Base-by-base conservation (phyloP, 345 rosid genomes). In the Conringia planisiliqua region DNA sequence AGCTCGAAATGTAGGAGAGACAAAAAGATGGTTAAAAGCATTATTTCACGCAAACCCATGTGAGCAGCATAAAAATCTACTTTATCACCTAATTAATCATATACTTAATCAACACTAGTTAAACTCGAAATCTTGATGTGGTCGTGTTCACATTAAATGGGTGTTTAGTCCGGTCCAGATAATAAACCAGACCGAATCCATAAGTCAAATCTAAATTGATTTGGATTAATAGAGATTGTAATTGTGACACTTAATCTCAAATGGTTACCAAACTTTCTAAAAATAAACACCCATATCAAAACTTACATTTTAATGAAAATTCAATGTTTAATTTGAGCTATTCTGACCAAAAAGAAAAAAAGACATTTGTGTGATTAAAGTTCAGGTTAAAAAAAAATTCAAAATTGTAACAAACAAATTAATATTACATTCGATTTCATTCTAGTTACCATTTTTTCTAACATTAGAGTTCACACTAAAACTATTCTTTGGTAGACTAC, bases 51-150 rank as follows among this genome's bases (percentile, higher is more conserved):
- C 74, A 46, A 75, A 33, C 50, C 82, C 86, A 84, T 88, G 86
- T 82, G 90, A 62, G 70, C 70, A 78, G 81, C 90, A 85, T 62
- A 65, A 30, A 52, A 74, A 52, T 78, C 68, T 69, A 46, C 82
- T 66, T 73, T 67, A 54, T 78, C 51, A 58, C 56, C 79, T 66
- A 71, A 52, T 61, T 73, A 79, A 82, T 76, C 77, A 79, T 72
- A n/a, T 65, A 40, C 56, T 71, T 58, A 78, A 66, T 78, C 48
- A 48, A 66, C 50, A 78, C 35, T 71, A 50, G 32, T 42, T 56
- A 56, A 39, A 10, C 55, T 58, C 47, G 30, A 27, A 44, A 9
- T 70, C 62, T 71, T 38, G 3, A 13, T 44, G 24, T 71, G 56
- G 14, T 51, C 63, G 42, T 77, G 80, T 77, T 77, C 80, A 77